Conservation (phyloP, 2,329 filamentous ascomycete genomes). For the Talaromyces funiculosus region DNA sequence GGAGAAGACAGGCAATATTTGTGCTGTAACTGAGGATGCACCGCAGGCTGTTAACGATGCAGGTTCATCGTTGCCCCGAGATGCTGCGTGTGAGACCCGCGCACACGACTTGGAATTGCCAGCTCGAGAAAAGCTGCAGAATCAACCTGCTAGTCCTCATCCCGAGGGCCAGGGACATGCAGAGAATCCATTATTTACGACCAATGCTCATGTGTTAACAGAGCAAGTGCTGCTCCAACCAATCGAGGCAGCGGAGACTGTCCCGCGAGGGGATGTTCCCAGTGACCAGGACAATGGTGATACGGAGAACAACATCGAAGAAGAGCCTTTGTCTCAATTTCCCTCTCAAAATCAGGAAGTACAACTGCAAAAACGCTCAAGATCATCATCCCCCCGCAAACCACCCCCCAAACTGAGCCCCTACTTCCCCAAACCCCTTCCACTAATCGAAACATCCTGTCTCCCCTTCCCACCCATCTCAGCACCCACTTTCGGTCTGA, state of each 20-base stretch:
- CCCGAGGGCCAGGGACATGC: not conserved
- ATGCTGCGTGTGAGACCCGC: not conserved
- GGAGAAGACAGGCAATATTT: not conserved
- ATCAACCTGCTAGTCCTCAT: not conserved
- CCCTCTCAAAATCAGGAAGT: not conserved
- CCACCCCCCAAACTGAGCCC: slow-evolving; percentile 34
- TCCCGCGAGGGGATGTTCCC: not conserved
- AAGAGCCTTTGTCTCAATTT: not conserved
- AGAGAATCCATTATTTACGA: not conserved
- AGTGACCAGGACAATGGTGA: no score
- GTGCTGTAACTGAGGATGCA: not conserved
- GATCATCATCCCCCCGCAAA: not conserved
- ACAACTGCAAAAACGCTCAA: not conserved
- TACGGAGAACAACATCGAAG: no score
- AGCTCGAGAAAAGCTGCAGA: not conserved
- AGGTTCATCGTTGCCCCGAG: not conserved
- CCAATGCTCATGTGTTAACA: not conserved
- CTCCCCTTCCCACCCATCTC: slow-evolving; percentile 62
- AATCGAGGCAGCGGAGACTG: no score
- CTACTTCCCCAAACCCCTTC: slow-evolving; percentile 33
- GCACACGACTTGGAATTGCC: not conserved
- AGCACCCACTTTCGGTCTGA: slow-evolving; percentile 63
- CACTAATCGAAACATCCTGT: slow-evolving; percentile 36
- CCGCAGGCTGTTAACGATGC: no score
- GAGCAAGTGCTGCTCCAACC: not conserved